Percentiles rank a stretch among this genome's conserved stretches.
These are phyloP conservation scores for Oidiodendron maius DNA, from an alignment of 495 filamentous ascomycete genomes.

Conservation along the genomic window DNA sequence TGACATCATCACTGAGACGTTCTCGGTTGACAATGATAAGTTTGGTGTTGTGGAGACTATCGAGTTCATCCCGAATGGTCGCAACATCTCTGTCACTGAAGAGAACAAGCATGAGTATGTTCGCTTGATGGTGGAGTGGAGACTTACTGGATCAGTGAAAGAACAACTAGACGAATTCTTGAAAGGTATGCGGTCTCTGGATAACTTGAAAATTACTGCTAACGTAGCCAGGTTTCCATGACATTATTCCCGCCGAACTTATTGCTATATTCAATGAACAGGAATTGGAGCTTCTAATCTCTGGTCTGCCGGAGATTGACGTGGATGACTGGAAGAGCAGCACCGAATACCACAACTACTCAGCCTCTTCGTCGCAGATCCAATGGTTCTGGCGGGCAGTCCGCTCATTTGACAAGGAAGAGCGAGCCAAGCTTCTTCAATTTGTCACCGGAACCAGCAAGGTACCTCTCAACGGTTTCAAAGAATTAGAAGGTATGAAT, in stretches of 20 bases:
- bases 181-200: conserved; percentile 52
- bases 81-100: conserved; percentile 89
- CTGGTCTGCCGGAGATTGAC: conserved; percentile 93
- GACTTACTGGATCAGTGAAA: conserved; percentile 82
- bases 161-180: conserved; percentile 95
- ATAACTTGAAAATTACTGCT: neutral
- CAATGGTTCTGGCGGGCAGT: conserved; percentile 99
- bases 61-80: conserved; percentile 81
- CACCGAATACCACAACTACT: conserved; percentile 98
- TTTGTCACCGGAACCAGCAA: conserved; percentile 99
- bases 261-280: conserved; percentile 99
- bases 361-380: conserved; percentile 88
- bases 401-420: conserved; percentile 97
- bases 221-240: conserved; percentile 72
- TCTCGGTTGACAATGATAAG: conserved; percentile 85
- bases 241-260: conserved; percentile 91
- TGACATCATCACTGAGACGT: conserved; percentile 97
- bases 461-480: conserved; percentile 97
- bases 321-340: conserved; percentile 99
- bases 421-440: conserved; percentile 93
- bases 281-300: conserved; percentile 94
- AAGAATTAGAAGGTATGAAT: conserved; percentile 99
- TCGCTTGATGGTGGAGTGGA: conserved; percentile 87
- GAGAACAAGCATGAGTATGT: conserved; percentile 99
- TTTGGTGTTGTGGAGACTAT: conserved; percentile 86